A percentile compares a stretch with the other conserved stretches of the same genome.
These are phyloP conservation scores for Lepraria neglecta DNA, from an alignment of 495 filamentous ascomycete species.

Conservation along the genomic window DNA sequence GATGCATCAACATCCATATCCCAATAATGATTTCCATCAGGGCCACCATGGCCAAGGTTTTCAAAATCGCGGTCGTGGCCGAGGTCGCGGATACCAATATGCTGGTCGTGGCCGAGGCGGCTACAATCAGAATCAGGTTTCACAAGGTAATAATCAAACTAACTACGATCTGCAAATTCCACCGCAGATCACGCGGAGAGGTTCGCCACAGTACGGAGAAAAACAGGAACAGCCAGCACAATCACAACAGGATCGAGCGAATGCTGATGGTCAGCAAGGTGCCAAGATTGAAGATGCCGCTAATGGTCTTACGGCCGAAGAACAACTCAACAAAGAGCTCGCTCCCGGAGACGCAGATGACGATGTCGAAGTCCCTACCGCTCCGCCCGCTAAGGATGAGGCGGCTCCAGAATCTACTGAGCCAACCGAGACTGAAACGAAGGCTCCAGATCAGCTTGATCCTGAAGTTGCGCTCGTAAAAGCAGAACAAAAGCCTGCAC, in stretches of 20 bases:
- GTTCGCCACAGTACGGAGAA: constrained; percentile 19
- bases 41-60: constrained; percentile 53
- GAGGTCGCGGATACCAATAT: constrained; percentile 53
- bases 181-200: constrained; percentile 28
- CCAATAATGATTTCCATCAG: constrained; percentile 55
- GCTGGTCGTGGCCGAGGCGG: constrained; percentile 51
- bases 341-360: constrained; percentile 32
- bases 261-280: constrained; percentile 10
- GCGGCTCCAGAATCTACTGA: constrained; percentile 11
- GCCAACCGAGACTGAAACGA: constrained; percentile 17
- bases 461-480: constrained; percentile 6
- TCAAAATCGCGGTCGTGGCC: constrained; percentile 57
- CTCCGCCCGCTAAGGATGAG: constrained; percentile 20
- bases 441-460: constrained; percentile 24
- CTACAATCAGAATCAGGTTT: constrained; percentile 37
- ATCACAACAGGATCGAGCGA: constrained; percentile 11
- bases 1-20: constrained; percentile 49
- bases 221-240: constrained; percentile 16
- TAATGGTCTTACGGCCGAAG: constrained; percentile 18
- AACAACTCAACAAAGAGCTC: constrained; percentile 32
- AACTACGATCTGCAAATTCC: constrained; percentile 37
- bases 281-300: constrained; percentile 12
- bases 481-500: constrained; percentile 22
- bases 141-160: constrained; percentile 33
- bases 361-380: constrained; percentile 11